These are phyloP conservation scores for Phaeomoniella chlamydospora DNA, from an alignment of 2,329 filamentous ascomycete species.

Conservation along the genomic window DNA sequence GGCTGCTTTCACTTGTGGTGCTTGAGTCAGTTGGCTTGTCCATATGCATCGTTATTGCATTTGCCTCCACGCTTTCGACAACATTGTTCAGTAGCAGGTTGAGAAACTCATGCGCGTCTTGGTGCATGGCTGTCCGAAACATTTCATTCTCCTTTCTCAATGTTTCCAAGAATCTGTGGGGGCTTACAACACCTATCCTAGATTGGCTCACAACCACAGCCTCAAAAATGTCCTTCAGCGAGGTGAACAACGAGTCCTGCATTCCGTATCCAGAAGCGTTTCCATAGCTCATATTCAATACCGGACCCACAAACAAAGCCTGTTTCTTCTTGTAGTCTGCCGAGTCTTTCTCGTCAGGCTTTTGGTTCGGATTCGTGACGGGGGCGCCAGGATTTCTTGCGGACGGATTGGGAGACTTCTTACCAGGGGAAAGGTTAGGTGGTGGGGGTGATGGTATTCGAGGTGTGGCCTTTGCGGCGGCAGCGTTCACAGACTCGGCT, in stretches of 20 bases:
- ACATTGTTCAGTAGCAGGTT: constrained; percentile 92
- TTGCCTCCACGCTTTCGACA: constrained; percentile 83
- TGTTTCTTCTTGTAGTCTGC: constrained; percentile 98
- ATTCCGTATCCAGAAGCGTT: constrained; percentile 73
- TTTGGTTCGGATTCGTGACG: constrained; percentile 36
- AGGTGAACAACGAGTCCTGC: constrained; percentile 89
- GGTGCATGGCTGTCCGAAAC: constrained; percentile 94
- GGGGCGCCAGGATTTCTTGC: constrained; percentile 17
- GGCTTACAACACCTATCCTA: constrained; percentile 79
- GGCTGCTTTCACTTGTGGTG: constrained; percentile 27
- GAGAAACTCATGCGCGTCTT: constrained; percentile 95
- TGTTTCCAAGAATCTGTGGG: constrained; percentile 84
- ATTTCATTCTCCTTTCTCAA: constrained; percentile 91
- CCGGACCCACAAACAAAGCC: constrained; percentile 73
- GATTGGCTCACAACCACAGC: constrained; percentile 69
- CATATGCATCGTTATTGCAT: constrained; percentile 40
- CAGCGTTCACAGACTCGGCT: constrained; percentile 52
- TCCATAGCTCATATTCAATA: constrained; percentile 71
- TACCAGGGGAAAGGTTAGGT: constrained; percentile 39
- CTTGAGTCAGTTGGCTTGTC: constrained; percentile 20
- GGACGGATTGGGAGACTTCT: constrained; percentile 16
- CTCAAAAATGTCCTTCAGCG: constrained; percentile 90
- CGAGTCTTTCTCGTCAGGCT: constrained; percentile 87
- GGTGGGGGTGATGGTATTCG: constrained; percentile 34
- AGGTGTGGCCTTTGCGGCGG: constrained; percentile 45